These are phyloP conservation scores for Tetraselmis chui DNA, from an alignment of 139 green algal genomes.

Conservation along the genomic window DNA sequence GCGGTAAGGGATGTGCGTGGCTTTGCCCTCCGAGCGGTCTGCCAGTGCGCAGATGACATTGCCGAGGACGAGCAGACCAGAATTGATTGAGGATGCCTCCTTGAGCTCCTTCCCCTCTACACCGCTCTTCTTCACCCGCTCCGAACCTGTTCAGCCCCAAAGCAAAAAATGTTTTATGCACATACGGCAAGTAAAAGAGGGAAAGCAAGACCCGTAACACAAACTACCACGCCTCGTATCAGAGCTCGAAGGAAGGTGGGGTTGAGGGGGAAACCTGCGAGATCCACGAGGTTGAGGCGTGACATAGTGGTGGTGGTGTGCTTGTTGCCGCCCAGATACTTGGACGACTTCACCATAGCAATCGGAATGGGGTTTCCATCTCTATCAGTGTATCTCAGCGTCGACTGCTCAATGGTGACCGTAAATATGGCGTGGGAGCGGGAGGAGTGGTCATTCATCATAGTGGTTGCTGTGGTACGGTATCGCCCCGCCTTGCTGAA, in stretches of 20 bases:
- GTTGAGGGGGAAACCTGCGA: no score
- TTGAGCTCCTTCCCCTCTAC: conserved; percentile 53
- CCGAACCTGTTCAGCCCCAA: background rate
- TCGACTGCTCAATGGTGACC: conserved; percentile 33
- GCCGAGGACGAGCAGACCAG: conserved; percentile 55
- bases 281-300: conserved; percentile 54
- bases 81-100: conserved; percentile 64
- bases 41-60: conserved; percentile 60
- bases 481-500: conserved; percentile 53
- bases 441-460: conserved; percentile 58
- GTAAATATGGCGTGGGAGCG: conserved; percentile 67
- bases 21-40: conserved; percentile 18
- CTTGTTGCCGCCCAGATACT: background rate
- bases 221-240: no score
- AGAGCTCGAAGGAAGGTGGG: no score
- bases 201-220: no score
- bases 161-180: no score
- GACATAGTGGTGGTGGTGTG: background rate
- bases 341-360: background rate
- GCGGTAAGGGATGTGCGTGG: conserved; percentile 47
- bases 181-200: no score
- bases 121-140: conserved; percentile 36
- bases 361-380: background rate
- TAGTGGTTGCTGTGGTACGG: conserved; percentile 43
- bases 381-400: background rate